These are phyloP conservation scores for Penicillium paxilli DNA, from an alignment of 495 filamentous ascomycete genomes.

Conservation along the genomic window DNA sequence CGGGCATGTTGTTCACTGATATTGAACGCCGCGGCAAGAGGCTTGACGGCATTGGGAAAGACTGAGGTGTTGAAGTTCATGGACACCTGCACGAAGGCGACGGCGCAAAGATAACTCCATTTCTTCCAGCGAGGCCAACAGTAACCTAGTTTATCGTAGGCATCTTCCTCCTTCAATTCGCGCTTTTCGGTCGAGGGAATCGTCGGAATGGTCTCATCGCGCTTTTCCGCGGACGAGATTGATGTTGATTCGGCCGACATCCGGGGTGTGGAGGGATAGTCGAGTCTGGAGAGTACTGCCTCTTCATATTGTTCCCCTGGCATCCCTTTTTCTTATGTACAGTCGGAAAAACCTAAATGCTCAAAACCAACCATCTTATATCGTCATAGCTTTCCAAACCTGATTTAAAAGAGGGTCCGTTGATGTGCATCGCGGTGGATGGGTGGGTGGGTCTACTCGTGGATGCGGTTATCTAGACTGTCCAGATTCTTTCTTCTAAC, in stretches of 20 bases:
- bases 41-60: conserved; percentile 43
- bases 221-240: conserved; percentile 1
- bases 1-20: conserved; percentile 64
- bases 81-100: conserved; percentile 73
- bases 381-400: background rate
- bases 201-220: background rate
- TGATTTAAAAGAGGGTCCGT: background rate
- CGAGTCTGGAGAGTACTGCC: background rate
- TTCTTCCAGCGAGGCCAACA: conserved; percentile 66
- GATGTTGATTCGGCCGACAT: background rate
- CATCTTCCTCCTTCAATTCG: conserved; percentile 63
- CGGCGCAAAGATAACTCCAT: conserved; percentile 68
- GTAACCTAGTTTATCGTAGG: conserved; percentile 65
- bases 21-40: conserved; percentile 60
- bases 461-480: background rate
- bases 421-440: background rate
- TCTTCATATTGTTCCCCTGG: background rate
- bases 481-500: background rate
- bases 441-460: background rate
- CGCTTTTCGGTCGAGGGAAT: conserved; percentile 44
- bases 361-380: background rate
- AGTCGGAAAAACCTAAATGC: background rate
- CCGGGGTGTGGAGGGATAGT: background rate
- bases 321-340: conserved; percentile 2
- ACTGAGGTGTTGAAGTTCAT: conserved; percentile 67